Evolutionary conservation across 2,329 filamentous ascomycete species (phyloP).

Genomic region (Neonectria punicea): DNA sequence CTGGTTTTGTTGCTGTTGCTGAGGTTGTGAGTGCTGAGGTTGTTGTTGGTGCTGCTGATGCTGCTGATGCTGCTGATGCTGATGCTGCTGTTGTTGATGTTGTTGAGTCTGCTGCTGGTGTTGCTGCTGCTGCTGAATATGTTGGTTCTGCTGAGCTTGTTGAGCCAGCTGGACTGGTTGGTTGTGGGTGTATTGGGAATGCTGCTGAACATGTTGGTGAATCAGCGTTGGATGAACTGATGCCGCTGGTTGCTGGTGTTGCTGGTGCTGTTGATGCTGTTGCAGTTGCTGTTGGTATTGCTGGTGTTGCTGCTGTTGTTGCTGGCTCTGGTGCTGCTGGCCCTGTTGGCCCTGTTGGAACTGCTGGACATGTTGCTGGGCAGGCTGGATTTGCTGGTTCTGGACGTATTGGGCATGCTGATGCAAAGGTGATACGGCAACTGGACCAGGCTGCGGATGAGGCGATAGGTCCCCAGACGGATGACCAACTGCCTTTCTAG

Average conservation of each 20-base stretch:
- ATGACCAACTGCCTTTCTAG: conserved; percentile 6
- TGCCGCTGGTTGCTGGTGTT: neutral
- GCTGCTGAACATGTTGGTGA: neutral
- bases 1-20: neutral
- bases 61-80: conserved; percentile 4
- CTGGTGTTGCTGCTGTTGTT: neutral
- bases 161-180: neutral
- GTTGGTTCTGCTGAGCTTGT: neutral
- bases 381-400: neutral
- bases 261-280: neutral
- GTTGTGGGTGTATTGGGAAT: neutral
- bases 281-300: conserved; percentile 4
- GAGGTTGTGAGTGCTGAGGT: neutral
- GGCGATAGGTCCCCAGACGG: neutral
- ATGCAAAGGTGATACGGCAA: neutral
- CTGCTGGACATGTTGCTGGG: neutral
- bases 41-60: neutral
- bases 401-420: neutral
- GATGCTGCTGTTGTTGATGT: conserved; percentile 1
- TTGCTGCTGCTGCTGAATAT: neutral
- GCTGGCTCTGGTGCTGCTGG: neutral
- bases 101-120: neutral
- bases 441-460: neutral
- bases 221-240: neutral
- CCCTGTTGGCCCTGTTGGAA: neutral